Percentiles rank a stretch among this genome's conserved stretches.
These are phyloP conservation scores for Sclerotiophoma versabilis DNA, from an alignment of 2,329 filamentous ascomycete genomes.

Conservation along the genomic window DNA sequence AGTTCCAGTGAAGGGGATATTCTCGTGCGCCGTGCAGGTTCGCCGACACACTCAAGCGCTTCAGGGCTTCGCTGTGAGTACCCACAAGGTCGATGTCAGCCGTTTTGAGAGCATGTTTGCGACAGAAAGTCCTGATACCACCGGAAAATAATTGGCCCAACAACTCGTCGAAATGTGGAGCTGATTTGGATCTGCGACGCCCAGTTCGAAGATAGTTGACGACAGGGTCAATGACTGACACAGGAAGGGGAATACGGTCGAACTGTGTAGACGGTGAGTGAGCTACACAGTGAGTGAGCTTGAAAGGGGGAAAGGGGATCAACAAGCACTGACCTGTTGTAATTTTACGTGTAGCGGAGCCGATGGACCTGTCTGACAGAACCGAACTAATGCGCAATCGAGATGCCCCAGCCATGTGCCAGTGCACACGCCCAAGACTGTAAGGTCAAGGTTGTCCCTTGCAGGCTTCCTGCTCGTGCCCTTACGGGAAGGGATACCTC, in stretches of 20 bases:
- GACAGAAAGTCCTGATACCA: slow-evolving; percentile 60
- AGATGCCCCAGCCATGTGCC: slow-evolving; percentile 65
- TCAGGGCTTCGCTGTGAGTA: slow-evolving; percentile 62
- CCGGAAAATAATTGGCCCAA: slow-evolving; percentile 64
- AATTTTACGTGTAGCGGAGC: slow-evolving; percentile 64
- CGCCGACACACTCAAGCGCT: not conserved
- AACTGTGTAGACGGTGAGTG: slow-evolving; percentile 49
- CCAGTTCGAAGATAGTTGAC: slow-evolving; percentile 65
- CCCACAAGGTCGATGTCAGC: slow-evolving; percentile 62
- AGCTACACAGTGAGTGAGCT: not conserved
- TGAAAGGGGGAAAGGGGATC: not conserved
- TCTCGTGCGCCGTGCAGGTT: slow-evolving; percentile 18
- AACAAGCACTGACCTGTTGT: slow-evolving; percentile 40
- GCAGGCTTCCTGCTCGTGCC: slow-evolving; percentile 3
- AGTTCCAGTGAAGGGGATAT: slow-evolving; percentile 54
- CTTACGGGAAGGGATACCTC: not conserved
- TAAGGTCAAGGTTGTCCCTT: slow-evolving; percentile 53
- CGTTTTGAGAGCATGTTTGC: slow-evolving; percentile 53
- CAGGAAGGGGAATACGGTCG: slow-evolving; percentile 63
- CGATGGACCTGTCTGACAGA: slow-evolving; percentile 60
- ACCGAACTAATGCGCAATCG: slow-evolving; percentile 65
- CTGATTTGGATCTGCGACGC: slow-evolving; percentile 60
- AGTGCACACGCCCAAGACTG: slow-evolving; percentile 62
- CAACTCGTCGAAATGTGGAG: slow-evolving; percentile 64
- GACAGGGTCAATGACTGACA: slow-evolving; percentile 62